Percentiles rank a stretch among this genome's conserved stretches.
phyloP scores from a whole-genome alignment of 2,329 filamentous ascomycete species.

The Laburnicola sp. region DNA sequence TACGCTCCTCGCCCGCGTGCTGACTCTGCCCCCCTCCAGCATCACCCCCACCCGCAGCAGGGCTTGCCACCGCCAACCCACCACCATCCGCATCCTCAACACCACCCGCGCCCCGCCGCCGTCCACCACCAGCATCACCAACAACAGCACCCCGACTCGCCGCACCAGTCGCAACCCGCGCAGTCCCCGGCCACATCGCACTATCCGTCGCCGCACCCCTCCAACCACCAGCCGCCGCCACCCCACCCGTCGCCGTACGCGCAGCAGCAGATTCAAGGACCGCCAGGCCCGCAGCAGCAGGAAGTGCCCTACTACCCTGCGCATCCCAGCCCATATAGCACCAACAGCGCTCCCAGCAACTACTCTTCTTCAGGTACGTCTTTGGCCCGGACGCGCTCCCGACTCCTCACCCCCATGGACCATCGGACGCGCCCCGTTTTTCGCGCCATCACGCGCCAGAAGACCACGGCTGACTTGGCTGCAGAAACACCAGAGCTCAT shows the following conservation, averaged over 20 bases:
- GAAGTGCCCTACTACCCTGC: conserved; percentile 76
- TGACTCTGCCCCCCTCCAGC: conserved; percentile 55
- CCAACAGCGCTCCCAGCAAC: conserved; percentile 76
- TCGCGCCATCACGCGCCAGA: conserved; percentile 4
- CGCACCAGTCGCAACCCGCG: conserved; percentile 61
- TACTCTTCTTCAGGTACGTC: conserved; percentile 71
- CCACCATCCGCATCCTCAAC: conserved; percentile 54
- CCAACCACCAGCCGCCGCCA: conserved; percentile 58
- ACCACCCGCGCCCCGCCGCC: conserved; percentile 9
- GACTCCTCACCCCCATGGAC: not conserved
- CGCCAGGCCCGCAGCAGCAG: conserved; percentile 63
- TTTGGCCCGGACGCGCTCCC: not conserved
- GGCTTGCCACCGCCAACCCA: conserved; percentile 67
- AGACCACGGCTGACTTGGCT: conserved; percentile 55
- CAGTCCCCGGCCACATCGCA: conserved; percentile 61
- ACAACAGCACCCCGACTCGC: conserved; percentile 62
- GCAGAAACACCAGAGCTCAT: conserved; percentile 74
- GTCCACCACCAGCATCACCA: conserved; percentile 47
- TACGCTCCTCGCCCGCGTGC: conserved; percentile 23
- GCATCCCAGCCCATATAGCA: conserved; percentile 81
- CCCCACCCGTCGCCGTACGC: conserved; percentile 66
- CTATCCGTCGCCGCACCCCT: conserved; percentile 69
- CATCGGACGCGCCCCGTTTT: conserved; percentile 5
- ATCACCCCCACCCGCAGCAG: conserved; percentile 75
- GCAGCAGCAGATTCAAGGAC: conserved; percentile 64